These are phyloP conservation scores for Cystobasidium tubakii DNA, from an alignment of 768 basidiomycete genomes.

Conservation along the genomic window DNA sequence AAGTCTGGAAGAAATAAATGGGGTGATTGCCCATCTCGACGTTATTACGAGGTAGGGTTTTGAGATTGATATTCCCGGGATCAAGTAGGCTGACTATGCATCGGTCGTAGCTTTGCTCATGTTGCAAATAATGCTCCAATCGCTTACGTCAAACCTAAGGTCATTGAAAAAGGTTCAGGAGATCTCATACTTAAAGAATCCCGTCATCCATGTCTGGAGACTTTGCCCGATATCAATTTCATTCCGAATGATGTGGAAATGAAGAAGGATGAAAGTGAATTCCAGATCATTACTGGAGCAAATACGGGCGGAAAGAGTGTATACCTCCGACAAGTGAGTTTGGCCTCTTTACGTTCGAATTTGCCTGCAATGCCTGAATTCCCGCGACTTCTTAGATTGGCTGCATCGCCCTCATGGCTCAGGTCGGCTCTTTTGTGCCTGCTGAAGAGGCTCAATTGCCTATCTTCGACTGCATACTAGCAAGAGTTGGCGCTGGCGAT, in stretches of 20 bases:
- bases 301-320: conserved; percentile 99
- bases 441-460: conserved; percentile 78
- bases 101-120: conserved; percentile 70
- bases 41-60: conserved; percentile 70
- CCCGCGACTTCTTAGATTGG: conserved; percentile 68
- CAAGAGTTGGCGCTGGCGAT: conserved; percentile 94
- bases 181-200: conserved; percentile 75
- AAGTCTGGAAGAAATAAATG: conserved; percentile 76
- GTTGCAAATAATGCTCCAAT: conserved; percentile 80
- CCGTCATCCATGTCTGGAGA: conserved; percentile 91
- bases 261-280: conserved; percentile 59
- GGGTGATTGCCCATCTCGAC: conserved; percentile 79
- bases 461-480: conserved; percentile 90
- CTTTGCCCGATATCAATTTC: conserved; percentile 89
- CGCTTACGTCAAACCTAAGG: conserved; percentile 77
- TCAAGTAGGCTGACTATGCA: neutral
- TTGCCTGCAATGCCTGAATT: too few species aligned
- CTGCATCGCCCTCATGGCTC: conserved; percentile 93
- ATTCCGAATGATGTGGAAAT: conserved; percentile 94
- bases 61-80: neutral
- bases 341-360: neutral
- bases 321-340: conserved; percentile 75
- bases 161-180: conserved; percentile 72
- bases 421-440: conserved; percentile 91
- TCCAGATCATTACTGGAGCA: conserved; percentile 94